Base-by-base conservation (phyloP, 73 alveolate genomes). In the Urostyla sp. region DNA sequence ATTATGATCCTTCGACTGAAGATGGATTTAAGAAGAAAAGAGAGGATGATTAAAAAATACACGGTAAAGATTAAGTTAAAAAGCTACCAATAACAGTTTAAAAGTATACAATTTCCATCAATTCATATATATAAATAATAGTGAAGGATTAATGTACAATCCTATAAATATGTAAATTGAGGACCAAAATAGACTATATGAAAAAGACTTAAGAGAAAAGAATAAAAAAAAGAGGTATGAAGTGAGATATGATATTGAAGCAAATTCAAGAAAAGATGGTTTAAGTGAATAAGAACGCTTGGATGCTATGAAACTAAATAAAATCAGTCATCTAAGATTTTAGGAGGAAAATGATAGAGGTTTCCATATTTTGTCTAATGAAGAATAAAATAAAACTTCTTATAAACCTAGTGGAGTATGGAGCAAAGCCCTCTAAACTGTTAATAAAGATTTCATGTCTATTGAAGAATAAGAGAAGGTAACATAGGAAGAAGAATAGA, bases 91-190 rank as follows among this genome's bases (percentile, higher is more conserved):
- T 76, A 26, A 54, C 87, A 75, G 95, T 84, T 75, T 80, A 36
- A 60, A 72, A 83, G 94, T 92, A 34, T 4, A 59, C 10, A 67
- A 50, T 7, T 46, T 21, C 31, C 40, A 55, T 55, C 24, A 26
- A 11, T 23, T 55, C 24, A 55, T 23, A 36, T 38, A 28, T n/a
- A n/a, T n/a, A n/a, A n/a, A n/a, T 37, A 44, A 51, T 30, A 75
- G 79, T 34, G 94, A 88, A 60, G 95, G 99, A 35, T 91, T 91
- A 67, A 67, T 95, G 28, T 95, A 90, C 77, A 87, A 95, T 73
- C 95, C 97, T 24, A 82, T 95, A 23, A 88, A 87, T 44, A 80
- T 89, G 85, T 74, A 90, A 66, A 85, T 90, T 3, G 97, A 91
- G n/a, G 98, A 95, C 61, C 82, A 67, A 49, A 26, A 92, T 27